Conservation (phyloP, 2,329 filamentous ascomycete genomes). For the Beauveria pseudobassiana region DNA sequence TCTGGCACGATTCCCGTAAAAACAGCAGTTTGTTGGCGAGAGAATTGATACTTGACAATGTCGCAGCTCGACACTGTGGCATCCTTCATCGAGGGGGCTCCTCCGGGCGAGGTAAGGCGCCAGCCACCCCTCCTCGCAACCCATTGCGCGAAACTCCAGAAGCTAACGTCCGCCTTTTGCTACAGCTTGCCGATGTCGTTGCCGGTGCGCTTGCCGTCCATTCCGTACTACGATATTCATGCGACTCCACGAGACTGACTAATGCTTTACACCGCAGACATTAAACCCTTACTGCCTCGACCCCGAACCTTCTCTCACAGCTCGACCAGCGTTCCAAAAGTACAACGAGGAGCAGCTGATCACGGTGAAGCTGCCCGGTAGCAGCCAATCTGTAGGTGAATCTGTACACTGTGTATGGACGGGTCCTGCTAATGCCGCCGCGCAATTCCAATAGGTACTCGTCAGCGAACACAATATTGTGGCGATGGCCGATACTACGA, state of each 20-base stretch:
- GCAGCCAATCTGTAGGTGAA: slow-evolving; percentile 50
- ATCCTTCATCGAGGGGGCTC: slow-evolving; percentile 87
- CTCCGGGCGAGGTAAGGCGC: slow-evolving; percentile 80
- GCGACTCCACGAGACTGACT: background rate
- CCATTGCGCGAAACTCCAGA: slow-evolving; percentile 14
- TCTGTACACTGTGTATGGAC: no score
- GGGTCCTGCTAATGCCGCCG: background rate
- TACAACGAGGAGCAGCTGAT: slow-evolving; percentile 95
- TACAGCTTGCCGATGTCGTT: slow-evolving; percentile 77
- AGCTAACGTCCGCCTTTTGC: slow-evolving; percentile 21
- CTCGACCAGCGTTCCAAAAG: slow-evolving; percentile 79
- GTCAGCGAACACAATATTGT: slow-evolving; percentile 84
- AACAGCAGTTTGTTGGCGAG: slow-evolving; percentile 2
- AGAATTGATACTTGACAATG: slow-evolving; percentile 19
- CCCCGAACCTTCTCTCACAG: slow-evolving; percentile 58
- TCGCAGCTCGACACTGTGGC: slow-evolving; percentile 47
- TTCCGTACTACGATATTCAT: background rate
- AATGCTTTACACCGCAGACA: slow-evolving; percentile 49
- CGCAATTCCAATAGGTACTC: slow-evolving; percentile 52
- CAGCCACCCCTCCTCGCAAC: slow-evolving; percentile 11
- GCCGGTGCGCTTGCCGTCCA: slow-evolving; percentile 51
- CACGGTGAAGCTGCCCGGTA: slow-evolving; percentile 81
- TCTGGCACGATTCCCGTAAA: background rate
- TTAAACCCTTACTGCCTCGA: slow-evolving; percentile 76
- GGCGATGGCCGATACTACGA: slow-evolving; percentile 84